Evolutionary conservation across 768 basidiomycete species (phyloP).

Genomic region (Grammothele lineata): DNA sequence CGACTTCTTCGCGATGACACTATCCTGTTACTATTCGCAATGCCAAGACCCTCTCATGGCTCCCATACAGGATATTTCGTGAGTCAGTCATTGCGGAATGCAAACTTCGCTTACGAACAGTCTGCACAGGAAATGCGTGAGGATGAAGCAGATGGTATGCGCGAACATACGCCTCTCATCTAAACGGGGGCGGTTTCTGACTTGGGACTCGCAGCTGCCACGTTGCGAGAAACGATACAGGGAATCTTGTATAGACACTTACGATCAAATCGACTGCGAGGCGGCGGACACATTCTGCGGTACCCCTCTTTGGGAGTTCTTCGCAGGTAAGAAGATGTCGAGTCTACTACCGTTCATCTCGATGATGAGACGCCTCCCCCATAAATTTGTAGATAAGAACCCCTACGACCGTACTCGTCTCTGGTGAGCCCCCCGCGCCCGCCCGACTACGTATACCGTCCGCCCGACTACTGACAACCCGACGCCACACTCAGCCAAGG

Average conservation of each 20-base stretch:
- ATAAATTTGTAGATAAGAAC: too few species aligned
- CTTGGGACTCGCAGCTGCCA: conserved; percentile 22
- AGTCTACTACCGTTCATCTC: too few species aligned
- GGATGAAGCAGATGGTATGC: conserved; percentile 33
- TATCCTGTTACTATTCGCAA: conserved; percentile 43
- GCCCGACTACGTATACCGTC: not conserved
- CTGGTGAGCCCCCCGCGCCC: not conserved
- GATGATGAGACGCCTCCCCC: too few species aligned
- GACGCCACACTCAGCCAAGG: too few species aligned
- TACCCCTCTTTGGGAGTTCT: not conserved
- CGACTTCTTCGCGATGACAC: not conserved
- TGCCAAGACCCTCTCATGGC: conserved; percentile 30
- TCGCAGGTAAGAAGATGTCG: not conserved
- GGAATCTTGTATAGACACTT: conserved; percentile 36
- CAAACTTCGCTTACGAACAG: not conserved
- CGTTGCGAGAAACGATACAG: conserved; percentile 37
- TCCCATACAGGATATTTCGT: conserved; percentile 45
- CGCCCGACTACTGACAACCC: too few species aligned
- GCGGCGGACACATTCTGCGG: conserved; percentile 39
- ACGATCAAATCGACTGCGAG: conserved; percentile 39
- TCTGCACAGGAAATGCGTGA: conserved; percentile 28
- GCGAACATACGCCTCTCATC: too few species aligned
- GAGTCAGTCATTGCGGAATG: not conserved
- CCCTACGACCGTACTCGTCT: not conserved
- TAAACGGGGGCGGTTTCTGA: too few species aligned